Evolutionary conservation across 2,329 filamentous ascomycete genomes (phyloP).

Genomic region (Microascus cirrosus): DNA sequence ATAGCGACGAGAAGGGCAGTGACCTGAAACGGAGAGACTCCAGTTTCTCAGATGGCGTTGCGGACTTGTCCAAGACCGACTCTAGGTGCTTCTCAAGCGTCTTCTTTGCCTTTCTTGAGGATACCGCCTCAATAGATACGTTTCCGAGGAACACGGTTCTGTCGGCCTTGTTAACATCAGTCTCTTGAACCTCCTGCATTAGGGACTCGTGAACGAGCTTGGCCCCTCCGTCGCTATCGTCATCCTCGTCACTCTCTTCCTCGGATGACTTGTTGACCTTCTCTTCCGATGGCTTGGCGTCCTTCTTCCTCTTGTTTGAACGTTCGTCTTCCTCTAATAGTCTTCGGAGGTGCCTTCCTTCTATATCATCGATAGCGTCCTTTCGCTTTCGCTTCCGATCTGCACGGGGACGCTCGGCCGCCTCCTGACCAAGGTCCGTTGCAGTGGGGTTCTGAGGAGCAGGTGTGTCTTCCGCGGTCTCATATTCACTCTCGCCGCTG

Average conservation of each 20-base stretch:
- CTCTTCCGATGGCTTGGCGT: slow-evolving; percentile 25
- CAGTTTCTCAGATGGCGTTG: slow-evolving; percentile 55
- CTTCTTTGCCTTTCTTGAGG: slow-evolving; percentile 71
- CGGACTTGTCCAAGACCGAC: slow-evolving; percentile 53
- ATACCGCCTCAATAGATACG: slow-evolving; percentile 73
- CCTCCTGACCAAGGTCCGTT: slow-evolving; percentile 20
- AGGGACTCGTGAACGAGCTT: slow-evolving; percentile 45
- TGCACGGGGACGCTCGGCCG: slow-evolving; percentile 24
- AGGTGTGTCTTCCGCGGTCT: slow-evolving; percentile 25
- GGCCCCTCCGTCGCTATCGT: slow-evolving; percentile 18
- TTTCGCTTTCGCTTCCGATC: slow-evolving; percentile 57
- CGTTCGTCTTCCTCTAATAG: slow-evolving; percentile 47
- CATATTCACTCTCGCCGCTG: slow-evolving; percentile 26
- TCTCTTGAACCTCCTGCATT: slow-evolving; percentile 35
- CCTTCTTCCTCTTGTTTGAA: slow-evolving; percentile 42
- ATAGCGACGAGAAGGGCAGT: slow-evolving; percentile 65
- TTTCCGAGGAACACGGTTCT: slow-evolving; percentile 92
- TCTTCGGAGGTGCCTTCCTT: slow-evolving; percentile 58
- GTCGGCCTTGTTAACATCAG: slow-evolving; percentile 71
- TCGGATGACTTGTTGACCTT: slow-evolving; percentile 30
- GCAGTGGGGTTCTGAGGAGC: slow-evolving; percentile 22
- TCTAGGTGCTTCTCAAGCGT: slow-evolving; percentile 63
- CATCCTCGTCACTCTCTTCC: slow-evolving; percentile 26
- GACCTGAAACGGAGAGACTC: slow-evolving; percentile 93
- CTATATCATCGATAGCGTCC: slow-evolving; percentile 58